Base-by-base conservation (phyloP, 768 basidiomycete genomes). In the Fistulinella prunicolor region DNA sequence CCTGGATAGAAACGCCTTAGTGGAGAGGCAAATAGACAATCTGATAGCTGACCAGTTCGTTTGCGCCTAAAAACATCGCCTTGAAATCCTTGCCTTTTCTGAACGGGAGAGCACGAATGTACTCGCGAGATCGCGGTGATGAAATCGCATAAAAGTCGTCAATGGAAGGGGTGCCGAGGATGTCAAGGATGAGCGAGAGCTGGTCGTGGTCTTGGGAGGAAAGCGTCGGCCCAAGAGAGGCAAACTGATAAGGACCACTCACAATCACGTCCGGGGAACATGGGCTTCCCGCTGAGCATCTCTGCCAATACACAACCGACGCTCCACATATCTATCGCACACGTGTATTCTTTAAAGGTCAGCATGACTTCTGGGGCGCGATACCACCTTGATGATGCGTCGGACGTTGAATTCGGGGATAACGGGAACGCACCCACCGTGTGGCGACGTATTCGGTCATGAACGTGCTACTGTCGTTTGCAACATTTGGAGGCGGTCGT, bases 291-390 rank as follows among this genome's bases (percentile, higher is more conserved):
- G 49, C 78, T 83, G 0, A 94, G 72, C 91, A 94, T 93, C 70
- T 94, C 94, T 7, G 94, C 94, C 40, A 91, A 70, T 2, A 91
- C 83, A 62, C 89, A 92, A 2, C 89, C 87, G 17, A 91, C 88
- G 49, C 82, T 83, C 90, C 89, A 93, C 64, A 92, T 79, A 55
- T 91, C 89, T 66, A 91, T 88, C 0, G 86, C 86, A 28, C 81
- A 80, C 6, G 92, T 94, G 65, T 97, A 97, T 72, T 94, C 86
- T 62, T 94, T 93, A 75, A 96, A 97, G 0, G 92, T 95, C 29
- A 98, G 78, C 95, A 98, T 97, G 52, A 98, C 90, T 66, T 97
- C 95, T 0, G 95, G 95, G 0, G 95, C 95, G 24, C 95, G 83
- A 65, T 97, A 98, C 95, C 95, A 97, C 61, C 92, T 85, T 42